Percentiles rank a stretch among this genome's conserved stretches.
Evolutionary conservation across 345 rosid genomes (phyloP).

Genomic region (Odontarrhena argentea): DNA sequence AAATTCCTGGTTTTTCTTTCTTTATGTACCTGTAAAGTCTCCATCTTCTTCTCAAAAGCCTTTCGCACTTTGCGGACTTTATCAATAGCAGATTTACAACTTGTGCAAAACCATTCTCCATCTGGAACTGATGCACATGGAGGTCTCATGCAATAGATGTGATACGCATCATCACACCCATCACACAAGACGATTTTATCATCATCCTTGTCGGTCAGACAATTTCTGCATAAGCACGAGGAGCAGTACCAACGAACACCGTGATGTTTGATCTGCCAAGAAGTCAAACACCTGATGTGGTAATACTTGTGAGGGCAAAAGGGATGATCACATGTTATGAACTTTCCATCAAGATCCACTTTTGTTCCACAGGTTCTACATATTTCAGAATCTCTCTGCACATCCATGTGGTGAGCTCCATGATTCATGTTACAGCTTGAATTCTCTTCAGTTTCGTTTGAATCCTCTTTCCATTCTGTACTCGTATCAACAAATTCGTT

Average conservation of each 20-base stretch:
- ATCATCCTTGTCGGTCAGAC: slow-evolving; percentile 79
- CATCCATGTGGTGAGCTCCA: slow-evolving; percentile 37
- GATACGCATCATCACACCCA: slow-evolving; percentile 91
- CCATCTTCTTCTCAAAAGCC: slow-evolving; percentile 47
- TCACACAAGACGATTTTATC: slow-evolving; percentile 81
- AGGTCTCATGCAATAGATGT: slow-evolving; percentile 81
- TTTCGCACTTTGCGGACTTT: slow-evolving; percentile 53
- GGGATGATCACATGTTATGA: slow-evolving; percentile 63
- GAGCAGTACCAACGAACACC: slow-evolving; percentile 90
- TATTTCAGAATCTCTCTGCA: slow-evolving; percentile 14
- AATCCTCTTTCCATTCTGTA: slow-evolving; percentile 41
- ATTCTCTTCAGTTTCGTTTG: slow-evolving; percentile 45
- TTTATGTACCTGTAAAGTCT: slow-evolving; percentile 40
- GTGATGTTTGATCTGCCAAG: slow-evolving; percentile 55
- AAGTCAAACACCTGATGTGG: slow-evolving; percentile 80
- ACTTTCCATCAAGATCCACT: slow-evolving; percentile 47
- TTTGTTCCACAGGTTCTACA: slow-evolving; percentile 69
- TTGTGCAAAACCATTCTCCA: slow-evolving; percentile 84
- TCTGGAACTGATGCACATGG: slow-evolving; percentile 55
- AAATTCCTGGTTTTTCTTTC: slow-evolving; percentile 29
- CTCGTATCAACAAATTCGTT: slow-evolving; percentile 37
- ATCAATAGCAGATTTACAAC: slow-evolving; percentile 58
- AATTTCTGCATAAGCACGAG: slow-evolving; percentile 79
- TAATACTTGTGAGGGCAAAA: slow-evolving; percentile 65
- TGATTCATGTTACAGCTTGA: slow-evolving; percentile 47